phyloP scores from a whole-genome alignment of 139 green algal genomes.

The Choricystis sp. region DNA sequence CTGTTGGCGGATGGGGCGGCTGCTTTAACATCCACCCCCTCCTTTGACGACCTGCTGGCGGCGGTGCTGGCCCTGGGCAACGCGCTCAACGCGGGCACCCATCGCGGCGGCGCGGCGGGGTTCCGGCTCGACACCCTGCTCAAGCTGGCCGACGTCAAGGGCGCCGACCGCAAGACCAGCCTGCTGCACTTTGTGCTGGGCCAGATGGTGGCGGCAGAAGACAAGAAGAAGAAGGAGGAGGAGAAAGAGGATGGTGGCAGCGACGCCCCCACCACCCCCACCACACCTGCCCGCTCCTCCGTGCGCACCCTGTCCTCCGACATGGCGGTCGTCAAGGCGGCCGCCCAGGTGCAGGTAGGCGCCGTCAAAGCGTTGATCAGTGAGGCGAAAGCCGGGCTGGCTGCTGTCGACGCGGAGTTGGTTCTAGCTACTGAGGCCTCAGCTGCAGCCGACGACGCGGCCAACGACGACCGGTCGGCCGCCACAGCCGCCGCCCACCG shows the following conservation, averaged over 20 bases:
- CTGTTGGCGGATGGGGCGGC: slow-evolving; percentile 7
- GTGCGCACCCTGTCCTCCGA: slow-evolving; percentile 20
- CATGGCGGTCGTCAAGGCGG: slow-evolving; percentile 23
- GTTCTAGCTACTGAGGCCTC: not conserved
- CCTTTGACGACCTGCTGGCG: slow-evolving; percentile 41
- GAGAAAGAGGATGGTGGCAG: too few species aligned
- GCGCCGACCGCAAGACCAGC: slow-evolving; percentile 38
- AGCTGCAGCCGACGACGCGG: not conserved
- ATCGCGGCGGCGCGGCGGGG: slow-evolving; percentile 29
- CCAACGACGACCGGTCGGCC: slow-evolving; percentile 2
- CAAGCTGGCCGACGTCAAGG: slow-evolving; percentile 47
- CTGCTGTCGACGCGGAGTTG: slow-evolving; percentile 20
- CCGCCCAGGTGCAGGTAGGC: slow-evolving; percentile 35
- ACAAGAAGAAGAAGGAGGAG: slow-evolving; percentile 9
- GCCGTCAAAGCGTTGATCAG: slow-evolving; percentile 24
- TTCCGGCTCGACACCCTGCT: slow-evolving; percentile 50
- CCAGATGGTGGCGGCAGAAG: slow-evolving; percentile 14
- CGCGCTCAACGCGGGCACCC: slow-evolving; percentile 45
- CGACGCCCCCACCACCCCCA: not conserved
- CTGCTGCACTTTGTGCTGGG: slow-evolving; percentile 62
- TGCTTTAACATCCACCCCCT: not conserved
- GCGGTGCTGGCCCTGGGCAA: slow-evolving; percentile 47
- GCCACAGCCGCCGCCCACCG: not conserved
- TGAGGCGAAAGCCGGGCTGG: slow-evolving; percentile 28
- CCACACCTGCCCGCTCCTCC: not conserved